These are phyloP conservation scores for Tripterygium wilfordii DNA, from an alignment of 177 flowering plant species.

Conservation along the genomic window DNA sequence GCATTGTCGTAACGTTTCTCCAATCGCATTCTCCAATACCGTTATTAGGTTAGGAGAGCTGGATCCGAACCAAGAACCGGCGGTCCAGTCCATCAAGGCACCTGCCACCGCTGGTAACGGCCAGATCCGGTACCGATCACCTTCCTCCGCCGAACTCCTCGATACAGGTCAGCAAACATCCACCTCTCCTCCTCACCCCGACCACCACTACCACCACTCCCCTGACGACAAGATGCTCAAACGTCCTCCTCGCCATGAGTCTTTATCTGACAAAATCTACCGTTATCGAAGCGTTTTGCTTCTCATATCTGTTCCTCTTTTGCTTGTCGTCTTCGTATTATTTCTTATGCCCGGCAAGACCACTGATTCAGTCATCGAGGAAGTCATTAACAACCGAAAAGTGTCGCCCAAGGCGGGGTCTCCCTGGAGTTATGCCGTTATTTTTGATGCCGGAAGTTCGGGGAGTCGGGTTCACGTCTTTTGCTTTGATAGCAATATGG, in stretches of 20 bases:
- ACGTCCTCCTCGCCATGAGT: constrained; percentile 18
- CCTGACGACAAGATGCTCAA: constrained; percentile 12
- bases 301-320: constrained; percentile 54
- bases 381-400: constrained; percentile 17
- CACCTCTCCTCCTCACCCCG: constrained; percentile 1
- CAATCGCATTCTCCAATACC: no score
- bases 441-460: constrained; percentile 97
- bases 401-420: constrained; percentile 11
- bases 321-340: constrained; percentile 59
- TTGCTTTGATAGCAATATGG: constrained; percentile 65
- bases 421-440: constrained; percentile 53
- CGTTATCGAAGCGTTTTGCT: constrained; percentile 53
- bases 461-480: constrained; percentile 95
- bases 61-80: constrained; percentile 16
- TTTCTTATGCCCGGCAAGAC: constrained; percentile 55
- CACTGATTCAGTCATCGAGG: constrained; percentile 12
- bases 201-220: not conserved
- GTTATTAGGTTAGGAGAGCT: no score
- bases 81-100: constrained; percentile 36
- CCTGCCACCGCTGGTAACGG: constrained; percentile 47
- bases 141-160: constrained; percentile 74
- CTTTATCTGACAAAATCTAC: constrained; percentile 55
- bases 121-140: constrained; percentile 88
- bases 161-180: constrained; percentile 15
- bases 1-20: no score